Conservation (phyloP, 805 yeast species). For the Saccharomyces paradoxus region DNA sequence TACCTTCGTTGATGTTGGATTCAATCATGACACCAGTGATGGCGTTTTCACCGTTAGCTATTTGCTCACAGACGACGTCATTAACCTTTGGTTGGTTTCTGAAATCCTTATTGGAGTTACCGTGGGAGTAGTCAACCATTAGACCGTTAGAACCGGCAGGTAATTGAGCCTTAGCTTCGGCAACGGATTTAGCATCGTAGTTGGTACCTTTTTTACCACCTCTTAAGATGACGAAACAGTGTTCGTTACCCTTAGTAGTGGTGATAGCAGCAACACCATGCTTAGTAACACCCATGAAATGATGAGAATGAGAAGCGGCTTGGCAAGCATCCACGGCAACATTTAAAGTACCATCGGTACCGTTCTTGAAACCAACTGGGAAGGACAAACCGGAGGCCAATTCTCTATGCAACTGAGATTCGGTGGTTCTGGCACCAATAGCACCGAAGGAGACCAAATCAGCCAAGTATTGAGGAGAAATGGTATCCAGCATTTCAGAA, state of each 20-base stretch:
- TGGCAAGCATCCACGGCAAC: constrained; percentile 92
- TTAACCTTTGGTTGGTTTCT: constrained; percentile 94
- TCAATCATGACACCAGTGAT: constrained; percentile 95
- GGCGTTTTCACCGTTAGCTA: constrained; percentile 67
- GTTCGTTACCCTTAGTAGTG: constrained; percentile 89
- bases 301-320: constrained; percentile 88
- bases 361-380: constrained; percentile 98
- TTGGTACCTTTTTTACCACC: constrained; percentile 95
- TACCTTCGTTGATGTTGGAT: constrained; percentile 84
- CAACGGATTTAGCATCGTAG: constrained; percentile 74
- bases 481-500: constrained; percentile 96
- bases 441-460: constrained; percentile 93
- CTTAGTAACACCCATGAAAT: constrained; percentile 94
- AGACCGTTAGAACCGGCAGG: constrained; percentile 38
- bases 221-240: constrained; percentile 89
- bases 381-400: constrained; percentile 95
- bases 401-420: constrained; percentile 95
- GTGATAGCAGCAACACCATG: constrained; percentile 96
- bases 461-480: constrained; percentile 89
- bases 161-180: constrained; percentile 62
- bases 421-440: constrained; percentile 98
- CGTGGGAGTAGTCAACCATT: constrained; percentile 98
- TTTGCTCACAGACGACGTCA: constrained; percentile 69
- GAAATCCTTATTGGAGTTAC: constrained; percentile 90
- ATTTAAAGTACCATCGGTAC: constrained; percentile 89